Percentiles rank a stretch among this genome's conserved stretches.
These are phyloP conservation scores for Lepidium africanum DNA, from an alignment of 345 rosid genomes.

Conservation along the genomic window DNA sequence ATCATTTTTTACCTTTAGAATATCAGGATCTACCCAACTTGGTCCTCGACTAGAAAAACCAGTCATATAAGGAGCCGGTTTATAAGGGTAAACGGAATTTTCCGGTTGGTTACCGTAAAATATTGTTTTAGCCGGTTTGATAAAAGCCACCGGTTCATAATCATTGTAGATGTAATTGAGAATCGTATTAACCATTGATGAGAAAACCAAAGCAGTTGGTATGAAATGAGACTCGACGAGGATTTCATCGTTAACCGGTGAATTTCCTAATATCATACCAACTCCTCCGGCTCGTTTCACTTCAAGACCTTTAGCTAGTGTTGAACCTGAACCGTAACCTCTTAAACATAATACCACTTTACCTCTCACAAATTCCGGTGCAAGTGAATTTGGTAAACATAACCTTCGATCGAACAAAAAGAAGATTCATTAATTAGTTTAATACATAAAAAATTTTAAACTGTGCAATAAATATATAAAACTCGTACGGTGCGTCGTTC, in stretches of 20 bases:
- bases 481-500: conserved; percentile 35
- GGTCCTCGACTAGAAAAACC: conserved; percentile 60
- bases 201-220: conserved; percentile 42
- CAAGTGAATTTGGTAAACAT: conserved; percentile 54
- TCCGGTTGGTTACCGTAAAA: conserved; percentile 14
- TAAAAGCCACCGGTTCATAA: conserved; percentile 36
- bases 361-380: conserved; percentile 42
- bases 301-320: conserved; percentile 48
- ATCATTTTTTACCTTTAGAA: conserved; percentile 48
- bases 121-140: conserved; percentile 33
- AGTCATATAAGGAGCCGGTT: conserved; percentile 60
- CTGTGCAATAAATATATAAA: not conserved
- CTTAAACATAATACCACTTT: conserved; percentile 66
- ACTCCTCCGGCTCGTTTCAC: conserved; percentile 70
- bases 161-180: conserved; percentile 46
- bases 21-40: conserved; percentile 36
- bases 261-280: conserved; percentile 52
- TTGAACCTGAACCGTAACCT: conserved; percentile 39
- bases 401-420: conserved; percentile 26
- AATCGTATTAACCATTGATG: conserved; percentile 22
- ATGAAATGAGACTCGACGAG: conserved; percentile 41
- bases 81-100: conserved; percentile 1
- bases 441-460: not conserved
- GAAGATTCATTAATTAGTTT: too few species aligned
- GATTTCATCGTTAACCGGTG: conserved; percentile 18